phyloP scores from a whole-genome alignment of 345 rosid species.

The Pelargonium nanum region DNA sequence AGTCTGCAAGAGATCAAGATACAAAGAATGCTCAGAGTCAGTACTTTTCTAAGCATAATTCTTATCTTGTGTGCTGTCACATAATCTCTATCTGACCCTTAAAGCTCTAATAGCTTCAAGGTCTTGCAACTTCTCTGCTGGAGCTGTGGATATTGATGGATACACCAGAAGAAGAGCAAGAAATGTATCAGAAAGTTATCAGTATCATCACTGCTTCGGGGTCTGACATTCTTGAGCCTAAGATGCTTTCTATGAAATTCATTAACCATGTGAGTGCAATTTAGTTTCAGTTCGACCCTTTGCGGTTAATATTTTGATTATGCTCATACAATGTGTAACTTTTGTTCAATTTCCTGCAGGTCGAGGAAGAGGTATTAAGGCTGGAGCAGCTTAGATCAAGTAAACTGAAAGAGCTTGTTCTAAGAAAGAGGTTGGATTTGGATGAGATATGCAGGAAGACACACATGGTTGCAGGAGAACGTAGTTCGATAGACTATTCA shows the following conservation, averaged over 20 bases:
- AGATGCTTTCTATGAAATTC: slow-evolving; percentile 39
- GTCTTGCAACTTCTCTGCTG: slow-evolving; percentile 44
- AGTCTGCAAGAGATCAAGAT: slow-evolving; percentile 38
- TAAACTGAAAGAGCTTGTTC: slow-evolving; percentile 58
- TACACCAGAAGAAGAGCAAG: slow-evolving; percentile 54
- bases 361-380: slow-evolving; percentile 54
- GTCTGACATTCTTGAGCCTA: slow-evolving; percentile 40
- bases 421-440: slow-evolving; percentile 55
- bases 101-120: slow-evolving; percentile 35
- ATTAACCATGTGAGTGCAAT: slow-evolving; percentile 41
- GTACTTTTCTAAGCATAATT: neutral
- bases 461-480: slow-evolving; percentile 45
- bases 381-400: slow-evolving; percentile 47
- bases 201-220: slow-evolving; percentile 41
- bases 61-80: neutral
- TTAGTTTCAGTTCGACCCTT: neutral
- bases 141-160: slow-evolving; percentile 72
- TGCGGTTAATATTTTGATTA: neutral
- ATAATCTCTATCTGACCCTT: slow-evolving; percentile 9
- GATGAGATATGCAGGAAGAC: slow-evolving; percentile 58
- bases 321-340: neutral
- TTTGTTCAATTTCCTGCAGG: slow-evolving; percentile 23
- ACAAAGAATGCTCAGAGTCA: slow-evolving; percentile 53
- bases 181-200: slow-evolving; percentile 40
- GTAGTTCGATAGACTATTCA: slow-evolving; percentile 23